A percentile compares a stretch with the other conserved stretches of the same genome.
Evolutionary conservation across 495 filamentous ascomycete species (phyloP).

Genomic region (Xylaria palmicola): DNA sequence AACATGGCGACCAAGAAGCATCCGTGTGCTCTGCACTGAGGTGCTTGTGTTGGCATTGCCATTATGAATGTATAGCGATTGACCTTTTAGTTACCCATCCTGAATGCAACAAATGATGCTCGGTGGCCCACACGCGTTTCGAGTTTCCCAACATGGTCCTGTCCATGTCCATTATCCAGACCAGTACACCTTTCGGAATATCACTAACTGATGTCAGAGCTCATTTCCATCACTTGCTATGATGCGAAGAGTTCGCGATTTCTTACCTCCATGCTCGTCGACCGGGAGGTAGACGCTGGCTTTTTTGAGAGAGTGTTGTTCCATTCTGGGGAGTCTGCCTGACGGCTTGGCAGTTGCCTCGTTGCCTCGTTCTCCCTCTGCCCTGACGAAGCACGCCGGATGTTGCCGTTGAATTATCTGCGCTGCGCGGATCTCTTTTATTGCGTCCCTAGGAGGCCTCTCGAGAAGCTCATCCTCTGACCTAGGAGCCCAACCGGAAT

Average conservation of each 20-base stretch:
- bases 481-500: background rate
- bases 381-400: background rate
- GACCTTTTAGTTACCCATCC: background rate
- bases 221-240: background rate
- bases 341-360: background rate
- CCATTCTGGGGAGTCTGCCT: background rate
- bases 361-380: constrained; percentile 8
- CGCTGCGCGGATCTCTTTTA: background rate
- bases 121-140: background rate
- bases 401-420: constrained; percentile 3
- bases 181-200: background rate
- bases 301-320: background rate
- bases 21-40: background rate
- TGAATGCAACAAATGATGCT: background rate
- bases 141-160: background rate
- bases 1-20: background rate
- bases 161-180: background rate
- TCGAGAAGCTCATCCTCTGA: background rate
- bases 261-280: background rate
- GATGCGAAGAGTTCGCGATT: background rate
- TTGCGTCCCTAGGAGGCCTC: background rate
- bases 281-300: background rate
- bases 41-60: background rate
- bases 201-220: background rate
- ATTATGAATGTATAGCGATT: background rate